Evolutionary conservation across 768 basidiomycete species (phyloP).

Genomic region (Auricularia auricula-judae): DNA sequence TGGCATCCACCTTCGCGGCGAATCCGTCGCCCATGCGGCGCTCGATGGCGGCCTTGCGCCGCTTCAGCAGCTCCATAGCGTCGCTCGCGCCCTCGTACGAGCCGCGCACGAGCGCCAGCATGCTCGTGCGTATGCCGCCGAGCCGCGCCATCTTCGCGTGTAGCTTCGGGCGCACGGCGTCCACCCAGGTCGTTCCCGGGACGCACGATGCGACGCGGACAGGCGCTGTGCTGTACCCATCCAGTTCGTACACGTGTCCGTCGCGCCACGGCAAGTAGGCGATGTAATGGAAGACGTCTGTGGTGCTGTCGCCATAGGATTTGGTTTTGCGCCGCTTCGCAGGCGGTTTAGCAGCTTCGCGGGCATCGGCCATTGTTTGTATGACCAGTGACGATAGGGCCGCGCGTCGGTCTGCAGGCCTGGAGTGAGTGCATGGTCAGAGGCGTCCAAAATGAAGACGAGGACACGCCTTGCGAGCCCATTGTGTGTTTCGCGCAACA

Average conservation of each 20-base stretch:
- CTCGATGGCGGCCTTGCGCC: conserved; percentile 36
- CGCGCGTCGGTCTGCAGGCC: conserved; percentile 48
- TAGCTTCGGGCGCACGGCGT: conserved; percentile 48
- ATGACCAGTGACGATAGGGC: conserved; percentile 33
- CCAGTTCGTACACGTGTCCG: conserved; percentile 63
- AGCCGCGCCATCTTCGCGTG: conserved; percentile 51
- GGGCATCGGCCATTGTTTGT: conserved; percentile 21
- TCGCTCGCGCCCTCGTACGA: conserved; percentile 37
- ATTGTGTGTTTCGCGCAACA: conserved; percentile 47
- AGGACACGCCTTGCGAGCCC: conserved; percentile 40
- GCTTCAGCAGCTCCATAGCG: conserved; percentile 40
- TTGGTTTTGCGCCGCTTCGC: conserved; percentile 23
- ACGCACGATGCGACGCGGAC: conserved; percentile 36
- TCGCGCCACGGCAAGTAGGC: conserved; percentile 45
- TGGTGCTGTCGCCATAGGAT: conserved; percentile 18
- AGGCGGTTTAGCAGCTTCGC: conserved; percentile 24
- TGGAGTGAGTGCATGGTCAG: conserved; percentile 11
- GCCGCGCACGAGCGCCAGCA: conserved; percentile 51
- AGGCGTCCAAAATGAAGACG: not conserved
- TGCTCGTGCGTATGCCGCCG: conserved; percentile 47
- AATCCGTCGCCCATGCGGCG: conserved; percentile 32
- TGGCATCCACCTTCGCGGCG: conserved; percentile 28
- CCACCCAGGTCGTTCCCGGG: conserved; percentile 38
- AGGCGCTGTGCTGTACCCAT: conserved; percentile 51
- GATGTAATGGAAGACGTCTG: conserved; percentile 53